These are phyloP conservation scores for Cadophora sp. DNA, from an alignment of 2,329 filamentous ascomycete species.

Conservation along the genomic window DNA sequence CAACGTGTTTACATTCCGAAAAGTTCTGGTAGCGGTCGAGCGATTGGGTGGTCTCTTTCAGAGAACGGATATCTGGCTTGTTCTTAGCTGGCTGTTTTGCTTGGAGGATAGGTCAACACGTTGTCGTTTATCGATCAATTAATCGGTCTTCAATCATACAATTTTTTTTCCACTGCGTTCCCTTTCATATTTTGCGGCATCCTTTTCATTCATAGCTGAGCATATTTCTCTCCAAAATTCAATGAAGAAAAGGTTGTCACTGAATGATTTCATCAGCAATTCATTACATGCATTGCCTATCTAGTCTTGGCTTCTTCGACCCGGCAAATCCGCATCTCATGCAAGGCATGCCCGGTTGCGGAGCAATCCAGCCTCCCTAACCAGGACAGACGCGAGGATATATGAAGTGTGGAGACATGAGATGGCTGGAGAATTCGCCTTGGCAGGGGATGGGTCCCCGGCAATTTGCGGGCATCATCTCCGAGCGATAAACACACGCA, in stretches of 20 bases:
- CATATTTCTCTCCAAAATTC: slow-evolving; percentile 37
- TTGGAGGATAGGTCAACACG: slow-evolving; percentile 41
- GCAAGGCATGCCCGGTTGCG: slow-evolving; percentile 2
- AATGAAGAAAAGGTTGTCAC: slow-evolving; percentile 24
- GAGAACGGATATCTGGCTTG: slow-evolving; percentile 39
- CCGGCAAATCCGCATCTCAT: neutral
- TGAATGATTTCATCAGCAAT: neutral
- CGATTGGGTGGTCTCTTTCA: slow-evolving; percentile 42
- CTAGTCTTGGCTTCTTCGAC: neutral
- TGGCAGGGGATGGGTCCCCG: slow-evolving; percentile 6
- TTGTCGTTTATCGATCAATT: slow-evolving; percentile 42
- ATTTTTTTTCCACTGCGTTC: slow-evolving; percentile 38
- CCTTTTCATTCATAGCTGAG: slow-evolving; percentile 32
- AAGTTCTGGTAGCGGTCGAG: slow-evolving; percentile 45
- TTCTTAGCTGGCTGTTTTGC: slow-evolving; percentile 42
- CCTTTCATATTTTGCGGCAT: slow-evolving; percentile 34
- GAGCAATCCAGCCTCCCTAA: neutral
- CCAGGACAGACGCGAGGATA: slow-evolving; percentile 9
- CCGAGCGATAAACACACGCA: neutral
- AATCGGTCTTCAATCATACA: slow-evolving; percentile 43
- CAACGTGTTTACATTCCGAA: slow-evolving; percentile 44
- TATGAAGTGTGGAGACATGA: slow-evolving; percentile 6
- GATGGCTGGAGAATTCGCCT: too few relatives aligned
- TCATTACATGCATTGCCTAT: too few relatives aligned
- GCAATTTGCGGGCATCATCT: slow-evolving; percentile 13